Base-by-base conservation (phyloP, 1,284 basidiomycete species). In the Trametes versicolor region DNA sequence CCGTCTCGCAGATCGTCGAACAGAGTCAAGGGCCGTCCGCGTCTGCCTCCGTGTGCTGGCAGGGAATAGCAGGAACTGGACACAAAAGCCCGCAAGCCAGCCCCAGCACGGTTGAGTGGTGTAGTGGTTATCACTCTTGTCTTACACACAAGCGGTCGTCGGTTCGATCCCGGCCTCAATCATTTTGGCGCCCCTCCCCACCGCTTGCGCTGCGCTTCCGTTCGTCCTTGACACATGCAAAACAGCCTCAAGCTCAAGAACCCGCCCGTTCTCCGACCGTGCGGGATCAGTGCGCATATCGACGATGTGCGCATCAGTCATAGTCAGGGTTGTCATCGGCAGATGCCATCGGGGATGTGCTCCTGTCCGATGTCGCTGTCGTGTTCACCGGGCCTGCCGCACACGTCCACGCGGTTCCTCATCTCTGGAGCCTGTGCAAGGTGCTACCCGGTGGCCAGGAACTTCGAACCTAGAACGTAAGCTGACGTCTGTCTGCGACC, bases 131-230 rank as follows among this genome's bases (percentile, higher is more conserved):
- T 66, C 67, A 69, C 67, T 66, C 62, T 60, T 69, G 67, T 69
- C 64, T 69, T 66, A 66, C 67, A 69, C 67, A 66, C 64, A 66
- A 60, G 67, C 67, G 67, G 67, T 69, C 67, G 64, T 69, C 64
- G 67, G 67, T 69, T 69, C 67, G 64, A 66, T 66, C 67, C 67
- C 64, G 67, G 67, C 67, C 67, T 66, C 67, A 69, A 66, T 68
- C 64, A 65, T 27, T 45, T 60, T 63, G 21, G 39, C 39, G 32
- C 29, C 50, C n/a, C n/a, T 9, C 25, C 25, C 27, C 7, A 17
- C 19, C 34, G n/a, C 50, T 32, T 21, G 10, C 37, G 4, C n/a
- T 21, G 10, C 37, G 4, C n/a, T 41, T n/a, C 21, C 6, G 12
- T 41, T 34, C 29, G 15, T 27, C 8, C 27, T 6, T 19, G 25